Conservation (phyloP, 192 early-diverging fungal species). For the Cetraspora pellucida region DNA sequence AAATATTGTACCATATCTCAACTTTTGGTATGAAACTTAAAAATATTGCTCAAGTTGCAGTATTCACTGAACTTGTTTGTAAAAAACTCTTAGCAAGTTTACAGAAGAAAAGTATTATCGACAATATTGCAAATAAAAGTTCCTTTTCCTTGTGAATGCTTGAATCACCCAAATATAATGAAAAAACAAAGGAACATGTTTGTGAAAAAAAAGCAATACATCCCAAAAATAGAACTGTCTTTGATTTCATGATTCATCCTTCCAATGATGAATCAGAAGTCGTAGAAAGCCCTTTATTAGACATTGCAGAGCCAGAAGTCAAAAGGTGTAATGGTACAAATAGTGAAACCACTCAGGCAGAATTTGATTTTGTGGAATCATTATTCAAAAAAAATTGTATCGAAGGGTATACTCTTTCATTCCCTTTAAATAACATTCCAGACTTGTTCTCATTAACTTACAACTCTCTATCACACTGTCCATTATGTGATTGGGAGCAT, state of each 20-base stretch:
- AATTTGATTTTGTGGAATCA: background rate
- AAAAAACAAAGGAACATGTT: background rate
- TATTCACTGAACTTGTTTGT: background rate
- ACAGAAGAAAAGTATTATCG: background rate
- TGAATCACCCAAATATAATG: background rate
- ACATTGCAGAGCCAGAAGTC: background rate
- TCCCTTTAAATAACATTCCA: background rate
- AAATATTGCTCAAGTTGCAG: background rate
- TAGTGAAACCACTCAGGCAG: background rate
- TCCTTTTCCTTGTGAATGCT: conserved; percentile 11
- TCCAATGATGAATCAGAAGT: conserved; percentile 4
- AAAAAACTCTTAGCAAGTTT: background rate
- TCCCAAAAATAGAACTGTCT: background rate
- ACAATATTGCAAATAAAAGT: conserved; percentile 5
- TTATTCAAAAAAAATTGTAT: background rate
- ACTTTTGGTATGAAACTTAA: background rate
- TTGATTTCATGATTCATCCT: conserved; percentile 1
- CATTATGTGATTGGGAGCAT: background rate
- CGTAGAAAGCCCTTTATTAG: background rate
- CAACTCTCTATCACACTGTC: background rate
- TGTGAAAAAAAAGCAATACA: background rate
- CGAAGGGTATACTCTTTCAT: conserved; percentile 23
- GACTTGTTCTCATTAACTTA: no score
- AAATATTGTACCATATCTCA: background rate
- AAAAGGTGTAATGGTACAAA: no score